These are phyloP conservation scores for Coemansia sp. DNA, from an alignment of 192 early-diverging fungal genomes.

Conservation along the genomic window DNA sequence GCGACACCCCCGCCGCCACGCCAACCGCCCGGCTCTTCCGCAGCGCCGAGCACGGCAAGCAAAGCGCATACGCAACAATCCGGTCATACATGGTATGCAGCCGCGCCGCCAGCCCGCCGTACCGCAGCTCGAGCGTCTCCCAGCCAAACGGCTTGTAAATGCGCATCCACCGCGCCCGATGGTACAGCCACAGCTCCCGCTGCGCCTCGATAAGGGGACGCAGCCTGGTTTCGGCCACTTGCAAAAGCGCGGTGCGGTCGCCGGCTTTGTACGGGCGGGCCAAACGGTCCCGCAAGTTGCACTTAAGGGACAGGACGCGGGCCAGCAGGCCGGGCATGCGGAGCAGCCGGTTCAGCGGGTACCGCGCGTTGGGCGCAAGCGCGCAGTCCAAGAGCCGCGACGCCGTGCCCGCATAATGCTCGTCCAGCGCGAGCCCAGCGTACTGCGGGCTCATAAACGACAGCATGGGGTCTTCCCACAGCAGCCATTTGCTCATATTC, in stretches of 20 bases:
- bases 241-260: constrained; percentile 54
- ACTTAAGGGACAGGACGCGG: constrained; percentile 66
- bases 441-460: constrained; percentile 80
- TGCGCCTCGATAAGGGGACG: constrained; percentile 60
- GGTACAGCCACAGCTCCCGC: constrained; percentile 75
- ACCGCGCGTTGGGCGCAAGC: constrained; percentile 32
- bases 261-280: constrained; percentile 59
- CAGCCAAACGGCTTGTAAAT: constrained; percentile 85
- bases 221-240: constrained; percentile 57
- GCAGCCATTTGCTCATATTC: constrained; percentile 78
- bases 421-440: constrained; percentile 61
- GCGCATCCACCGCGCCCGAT: constrained; percentile 72
- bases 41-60: constrained; percentile 17
- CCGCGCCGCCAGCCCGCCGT: constrained; percentile 69
- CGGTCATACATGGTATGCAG: constrained; percentile 67
- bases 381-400: constrained; percentile 56
- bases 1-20: constrained; percentile 42
- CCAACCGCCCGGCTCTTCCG: constrained; percentile 48
- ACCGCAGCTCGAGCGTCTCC: constrained; percentile 80
- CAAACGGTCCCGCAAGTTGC: constrained; percentile 63
- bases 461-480: constrained; percentile 84
- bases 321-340: constrained; percentile 68
- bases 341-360: constrained; percentile 69
- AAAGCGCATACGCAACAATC: constrained; percentile 56
- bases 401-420: constrained; percentile 60